Evolutionary conservation across 2,329 filamentous ascomycete species (phyloP), one percentile per base, ranked within the genome.

Genomic region (Fusarium xyrophilum): DNA sequence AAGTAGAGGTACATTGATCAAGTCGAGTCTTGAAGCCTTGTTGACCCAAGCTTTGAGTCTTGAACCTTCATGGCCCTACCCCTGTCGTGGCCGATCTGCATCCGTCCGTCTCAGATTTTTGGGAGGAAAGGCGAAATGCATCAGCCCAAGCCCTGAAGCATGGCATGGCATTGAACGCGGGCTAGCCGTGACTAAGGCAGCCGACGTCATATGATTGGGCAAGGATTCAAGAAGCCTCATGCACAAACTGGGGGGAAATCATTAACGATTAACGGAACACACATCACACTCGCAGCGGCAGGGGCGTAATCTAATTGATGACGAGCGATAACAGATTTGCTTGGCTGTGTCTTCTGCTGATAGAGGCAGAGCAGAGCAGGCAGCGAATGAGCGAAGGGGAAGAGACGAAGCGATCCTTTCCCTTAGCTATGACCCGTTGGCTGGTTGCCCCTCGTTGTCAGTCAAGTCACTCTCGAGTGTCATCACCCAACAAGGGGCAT

Each of bases 21-120:
- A 67, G 55, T 62, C 70, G 69, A 69, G 62, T 60, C 58, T 23
- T 14, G 36, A 25, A 33, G 28, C n/a, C 46, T 25, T 48, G 21
- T 25, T 48, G 21, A 48, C 21, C 44, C 15, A 28, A 46, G 43
- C 27, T 52, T 52, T 30, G 35, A 28, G 60, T 38, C 35, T 65
- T 47, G 60, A 65, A 38, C 54, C 50, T 60, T 25, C 25, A 44
- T n/a, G 55, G 62, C 19, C 30, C 6, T 40, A 32, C 72, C 73
- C 73, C 70, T 76, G 75, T 75, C 70, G 65, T 65, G 72, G 64
- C 68, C 73, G 76, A 78, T 78, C 75, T 78, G 74, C 76, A 76
- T 72, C 74, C 75, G 76, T 77, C 74, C 75, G 76, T 78, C 74
- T 78, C 75, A 78, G 76, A 78, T 78, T 76, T 71, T 65, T 71